Evolutionary conservation across 2,329 filamentous ascomycete species (phyloP).

Genomic region (Trichoderma atroviride): DNA sequence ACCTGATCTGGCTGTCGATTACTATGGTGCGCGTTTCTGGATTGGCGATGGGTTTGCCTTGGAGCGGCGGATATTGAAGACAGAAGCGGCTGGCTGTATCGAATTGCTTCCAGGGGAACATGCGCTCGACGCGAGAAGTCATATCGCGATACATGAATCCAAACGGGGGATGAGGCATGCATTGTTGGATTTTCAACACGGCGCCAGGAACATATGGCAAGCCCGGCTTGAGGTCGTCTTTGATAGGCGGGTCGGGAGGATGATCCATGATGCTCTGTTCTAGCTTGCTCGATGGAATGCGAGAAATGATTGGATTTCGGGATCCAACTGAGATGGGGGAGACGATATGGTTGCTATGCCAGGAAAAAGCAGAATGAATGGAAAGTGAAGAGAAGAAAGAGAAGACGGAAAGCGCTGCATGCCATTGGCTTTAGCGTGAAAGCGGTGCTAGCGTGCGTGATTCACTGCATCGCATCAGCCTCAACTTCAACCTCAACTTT

Average conservation of each 20-base stretch:
- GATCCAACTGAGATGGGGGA: neutral
- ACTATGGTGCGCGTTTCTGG: neutral
- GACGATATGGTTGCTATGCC: neutral
- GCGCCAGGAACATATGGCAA: neutral
- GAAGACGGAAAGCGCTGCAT: neutral
- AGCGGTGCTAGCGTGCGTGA: too few relatives aligned
- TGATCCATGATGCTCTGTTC: neutral
- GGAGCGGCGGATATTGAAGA: neutral
- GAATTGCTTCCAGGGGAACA: neutral
- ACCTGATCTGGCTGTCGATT: neutral
- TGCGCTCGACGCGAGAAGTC: too few relatives aligned
- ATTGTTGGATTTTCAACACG: neutral
- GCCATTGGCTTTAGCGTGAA: too few relatives aligned
- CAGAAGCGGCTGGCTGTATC: neutral
- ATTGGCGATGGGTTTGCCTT: neutral
- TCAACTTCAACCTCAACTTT: too few relatives aligned
- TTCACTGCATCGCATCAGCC: too few relatives aligned
- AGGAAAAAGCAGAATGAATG: neutral
- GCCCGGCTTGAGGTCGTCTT: neutral
- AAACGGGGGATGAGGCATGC: neutral
- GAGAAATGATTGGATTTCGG: neutral
- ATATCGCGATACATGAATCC: too few relatives aligned
- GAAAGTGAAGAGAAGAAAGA: neutral
- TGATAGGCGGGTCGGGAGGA: neutral
- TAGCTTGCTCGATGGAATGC: neutral